Base-by-base conservation (phyloP, 1,139 yeast species). In the Debaryomyces coudertii region DNA sequence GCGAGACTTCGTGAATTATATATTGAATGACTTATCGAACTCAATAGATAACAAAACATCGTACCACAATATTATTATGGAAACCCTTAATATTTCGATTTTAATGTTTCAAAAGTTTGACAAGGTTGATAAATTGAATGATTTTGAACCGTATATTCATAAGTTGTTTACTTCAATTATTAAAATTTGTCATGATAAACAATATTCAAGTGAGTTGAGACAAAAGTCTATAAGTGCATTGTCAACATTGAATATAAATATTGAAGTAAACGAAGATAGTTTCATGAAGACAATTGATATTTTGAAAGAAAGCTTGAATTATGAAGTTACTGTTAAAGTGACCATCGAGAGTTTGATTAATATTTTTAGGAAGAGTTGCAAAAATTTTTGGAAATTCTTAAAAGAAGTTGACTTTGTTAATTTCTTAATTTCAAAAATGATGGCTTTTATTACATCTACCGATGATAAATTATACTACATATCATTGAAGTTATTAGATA, bases 181-280 rank as follows among this genome's bases (percentile, higher is more conserved):
- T 2, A 63, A 62, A n/a, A 77, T 73, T 44, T 67, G 73, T 5
- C 53, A 64, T 2, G 69, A 71, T 37, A 71, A 75, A 38, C 65
- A 68, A 11, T 71, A 72, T 47, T 79, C 84, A 6, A 65, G 77
- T 47, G 85, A 80, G 42, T 71, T 82, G 14, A 66, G 84, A 42
- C 78, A 76, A 49, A 67, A 66, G 40, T 72, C 83, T 6, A 65
- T 82, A 8, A 46, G 50, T 12, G 65, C 71, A 6, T 55, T 79
- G 7, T 68, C 72, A n/a, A 57, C 58, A 25, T 53, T 66, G 35
- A 51, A 59, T 27, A 48, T 55, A 9, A 51, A 57, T 22, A 55
- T 63, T 12, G 48, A 52, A 8, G 23, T 58, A 20, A 47, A 46
- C 7, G 45, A 41, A 1, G 47, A 47, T 6, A 58, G 56, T 43